phyloP scores from a whole-genome alignment of 306 rosid species.

The Quercus glauca region DNA sequence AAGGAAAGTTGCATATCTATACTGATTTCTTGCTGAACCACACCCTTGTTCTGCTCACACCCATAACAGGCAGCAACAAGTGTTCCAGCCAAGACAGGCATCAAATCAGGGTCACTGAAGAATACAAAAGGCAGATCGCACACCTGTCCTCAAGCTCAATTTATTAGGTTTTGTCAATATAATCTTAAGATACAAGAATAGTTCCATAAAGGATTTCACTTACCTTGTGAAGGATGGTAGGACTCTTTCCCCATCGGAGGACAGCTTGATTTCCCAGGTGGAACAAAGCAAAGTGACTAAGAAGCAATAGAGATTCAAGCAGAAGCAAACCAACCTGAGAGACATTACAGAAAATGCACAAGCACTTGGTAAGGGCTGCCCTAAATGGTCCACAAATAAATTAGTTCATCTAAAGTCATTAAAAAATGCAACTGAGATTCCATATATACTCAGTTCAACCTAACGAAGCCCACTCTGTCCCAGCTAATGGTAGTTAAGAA shows the following conservation, averaged over 20 bases:
- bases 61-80: conserved; percentile 89
- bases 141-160: conserved; percentile 56
- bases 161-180: conserved; percentile 32
- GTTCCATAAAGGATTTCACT: conserved; percentile 17
- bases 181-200: conserved; percentile 4
- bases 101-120: conserved; percentile 97
- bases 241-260: conserved; percentile 97
- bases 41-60: conserved; percentile 85
- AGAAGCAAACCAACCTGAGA: conserved; percentile 78
- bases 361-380: conserved; percentile 12
- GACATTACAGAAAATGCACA: conserved; percentile 16
- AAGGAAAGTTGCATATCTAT: conserved; percentile 87
- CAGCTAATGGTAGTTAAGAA: background rate
- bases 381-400: background rate
- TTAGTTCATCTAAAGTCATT: background rate
- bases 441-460: conserved; percentile 3
- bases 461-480: background rate
- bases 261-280: conserved; percentile 94
- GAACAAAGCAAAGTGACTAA: conserved; percentile 88
- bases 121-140: conserved; percentile 91
- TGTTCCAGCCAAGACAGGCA: conserved; percentile 91
- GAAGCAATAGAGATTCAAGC: conserved; percentile 80
- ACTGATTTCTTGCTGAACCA: conserved; percentile 91
- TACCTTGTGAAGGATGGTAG: conserved; percentile 96
- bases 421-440: conserved; percentile 2